phyloP scores from a whole-genome alignment of 768 basidiomycete genomes.

The Leccinum subgranulosum region DNA sequence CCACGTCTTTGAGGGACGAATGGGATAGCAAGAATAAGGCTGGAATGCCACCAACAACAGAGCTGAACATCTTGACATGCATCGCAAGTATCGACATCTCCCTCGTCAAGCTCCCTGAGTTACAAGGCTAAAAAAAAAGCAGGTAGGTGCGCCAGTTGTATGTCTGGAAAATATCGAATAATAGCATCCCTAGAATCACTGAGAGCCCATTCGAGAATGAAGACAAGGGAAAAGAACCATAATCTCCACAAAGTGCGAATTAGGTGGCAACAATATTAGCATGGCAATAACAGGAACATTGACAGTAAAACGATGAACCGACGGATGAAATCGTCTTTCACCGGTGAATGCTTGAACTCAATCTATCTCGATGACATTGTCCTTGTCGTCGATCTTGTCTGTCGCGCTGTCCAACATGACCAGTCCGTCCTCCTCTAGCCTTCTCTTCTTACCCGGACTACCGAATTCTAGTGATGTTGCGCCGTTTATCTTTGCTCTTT shows the following conservation, averaged over 20 bases:
- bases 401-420: slow-evolving; percentile 59
- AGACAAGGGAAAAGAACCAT: background rate
- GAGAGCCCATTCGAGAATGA: background rate
- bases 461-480: slow-evolving; percentile 17
- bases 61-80: background rate
- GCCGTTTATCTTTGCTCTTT: slow-evolving; percentile 44
- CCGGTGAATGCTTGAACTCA: slow-evolving; percentile 23
- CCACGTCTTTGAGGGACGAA: background rate
- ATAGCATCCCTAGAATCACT: background rate
- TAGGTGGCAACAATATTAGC: slow-evolving; percentile 2
- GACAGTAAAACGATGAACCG: background rate
- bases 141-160: too few relatives aligned
- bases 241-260: background rate
- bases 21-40: background rate
- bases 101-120: background rate
- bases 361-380: slow-evolving; percentile 60
- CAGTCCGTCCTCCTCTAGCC: slow-evolving; percentile 73
- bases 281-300: background rate
- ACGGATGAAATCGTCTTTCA: background rate
- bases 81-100: background rate
- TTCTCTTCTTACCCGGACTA: slow-evolving; percentile 63
- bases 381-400: slow-evolving; percentile 50
- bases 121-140: background rate
- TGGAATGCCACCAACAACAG: background rate
- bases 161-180: background rate